Base-by-base conservation (phyloP, 2,329 filamentous ascomycete genomes). In the Venturia oleaginea region DNA sequence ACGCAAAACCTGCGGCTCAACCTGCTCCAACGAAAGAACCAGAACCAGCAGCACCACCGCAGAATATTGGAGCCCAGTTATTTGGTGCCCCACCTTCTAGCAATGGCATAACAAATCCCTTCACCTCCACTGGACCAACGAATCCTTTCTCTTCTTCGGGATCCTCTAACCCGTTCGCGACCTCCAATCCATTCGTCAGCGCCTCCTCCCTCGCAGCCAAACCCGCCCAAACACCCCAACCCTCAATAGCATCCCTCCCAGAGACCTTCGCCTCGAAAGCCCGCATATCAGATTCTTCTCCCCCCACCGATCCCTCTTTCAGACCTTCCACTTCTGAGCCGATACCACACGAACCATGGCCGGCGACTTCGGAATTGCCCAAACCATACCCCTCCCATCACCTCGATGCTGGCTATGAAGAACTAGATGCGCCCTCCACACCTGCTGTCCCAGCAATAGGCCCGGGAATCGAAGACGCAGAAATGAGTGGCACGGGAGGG, bases 331-430 rank as follows among this genome's bases (percentile, higher is more conserved):
- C 78, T 71, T 38, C 66, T 4, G 19, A 72, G 0, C 15, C 51
- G 6, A 57, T 22, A 32, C 79, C 84, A 0, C 77, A 83, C 0
- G 84, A 91, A 68, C 88, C 91, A 10, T 97, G 92, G 92, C 93
- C 93, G 0, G 72, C 82, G 15, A 77, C 80, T 46, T 80, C 84
- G 1, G 76, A 81, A 0, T 87, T 90, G 68, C 89, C 91, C 0
- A 67, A 80, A 1, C 80, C 91, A 0, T 97, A 92, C 76, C 88
- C 91, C 0, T 78, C 83, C 37, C 89, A 88, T 72, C 90, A 91
- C 78, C 81, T 88, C 61, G 94, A 97, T 69, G 93, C 93, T 62
- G 93, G 96, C 72, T 96, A 91, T 76, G 94, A 99, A 76, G 90
- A 89, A 4, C 83, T 97, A 32, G 90, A 91, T 67, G 74, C 76